These are phyloP conservation scores for Emiliania huxleyi DNA, from an alignment of 78 protist species.

Conservation along the genomic window DNA sequence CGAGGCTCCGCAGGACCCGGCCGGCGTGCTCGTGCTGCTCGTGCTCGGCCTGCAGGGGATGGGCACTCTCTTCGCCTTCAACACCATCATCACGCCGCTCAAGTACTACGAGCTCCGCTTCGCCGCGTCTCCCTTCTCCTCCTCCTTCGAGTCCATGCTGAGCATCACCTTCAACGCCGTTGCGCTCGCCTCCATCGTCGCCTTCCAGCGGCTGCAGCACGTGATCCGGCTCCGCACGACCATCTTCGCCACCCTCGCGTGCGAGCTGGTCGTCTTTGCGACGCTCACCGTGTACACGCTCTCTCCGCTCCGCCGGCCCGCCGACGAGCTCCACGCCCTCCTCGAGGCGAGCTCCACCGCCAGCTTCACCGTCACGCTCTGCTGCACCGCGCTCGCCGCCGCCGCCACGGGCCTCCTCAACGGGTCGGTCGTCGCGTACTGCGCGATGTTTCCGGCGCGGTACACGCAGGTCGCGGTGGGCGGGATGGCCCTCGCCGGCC, in stretches of 20 bases:
- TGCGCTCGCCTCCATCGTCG: not conserved
- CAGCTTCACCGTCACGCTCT: not conserved
- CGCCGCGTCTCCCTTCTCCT: not conserved
- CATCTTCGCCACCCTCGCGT: not conserved
- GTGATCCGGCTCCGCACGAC: not conserved
- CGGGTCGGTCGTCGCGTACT: not conserved
- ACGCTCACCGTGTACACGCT: not conserved
- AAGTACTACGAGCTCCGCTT: not conserved
- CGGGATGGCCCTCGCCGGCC: not conserved
- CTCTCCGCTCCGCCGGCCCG: not conserved
- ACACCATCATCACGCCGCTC: not conserved
- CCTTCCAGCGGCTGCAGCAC: not conserved
- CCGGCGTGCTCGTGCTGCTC: too few species aligned
- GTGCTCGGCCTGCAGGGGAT: not conserved
- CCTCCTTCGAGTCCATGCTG: not conserved
- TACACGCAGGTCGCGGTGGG: not conserved
- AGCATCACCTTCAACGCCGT: not conserved
- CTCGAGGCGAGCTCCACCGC: not conserved
- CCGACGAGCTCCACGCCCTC: not conserved
- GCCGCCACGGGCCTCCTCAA: not conserved
- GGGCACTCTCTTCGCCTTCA: not conserved
- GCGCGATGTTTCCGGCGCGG: not conserved
- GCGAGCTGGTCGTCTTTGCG: not conserved
- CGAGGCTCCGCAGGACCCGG: too few species aligned
- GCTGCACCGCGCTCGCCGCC: not conserved